Percentiles rank a stretch among this genome's conserved stretches.
phyloP scores from a whole-genome alignment of 208 protist species.

The Balamuthia mandrillaris region DNA sequence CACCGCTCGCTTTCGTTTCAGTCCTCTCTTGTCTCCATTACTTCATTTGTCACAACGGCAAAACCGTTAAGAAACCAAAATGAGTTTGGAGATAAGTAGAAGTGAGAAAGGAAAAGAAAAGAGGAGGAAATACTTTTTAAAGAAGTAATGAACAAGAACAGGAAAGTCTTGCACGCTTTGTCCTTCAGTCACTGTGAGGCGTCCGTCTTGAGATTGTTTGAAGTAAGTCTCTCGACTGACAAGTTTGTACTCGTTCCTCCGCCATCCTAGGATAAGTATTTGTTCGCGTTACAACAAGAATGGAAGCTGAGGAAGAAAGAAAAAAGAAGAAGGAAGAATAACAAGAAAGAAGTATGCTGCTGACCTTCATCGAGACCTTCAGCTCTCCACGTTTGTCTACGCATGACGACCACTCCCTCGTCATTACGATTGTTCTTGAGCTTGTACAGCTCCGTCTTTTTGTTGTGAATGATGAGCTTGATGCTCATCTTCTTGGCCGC shows the following conservation, averaged over 20 bases:
- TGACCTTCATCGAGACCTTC: slow-evolving; percentile 17
- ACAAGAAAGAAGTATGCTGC: no score
- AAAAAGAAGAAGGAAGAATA: not conserved
- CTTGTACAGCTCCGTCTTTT: slow-evolving; percentile 30
- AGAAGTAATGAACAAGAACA: slow-evolving; percentile 38
- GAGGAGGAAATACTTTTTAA: slow-evolving; percentile 5
- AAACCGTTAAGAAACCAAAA: not conserved
- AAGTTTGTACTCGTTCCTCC: slow-evolving; percentile 39
- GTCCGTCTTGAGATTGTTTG: slow-evolving; percentile 36
- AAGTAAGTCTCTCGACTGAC: slow-evolving; percentile 35
- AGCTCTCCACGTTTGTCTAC: slow-evolving; percentile 31
- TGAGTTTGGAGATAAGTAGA: no score
- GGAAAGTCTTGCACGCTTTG: slow-evolving; percentile 35
- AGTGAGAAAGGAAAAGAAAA: not conserved
- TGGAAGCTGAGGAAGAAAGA: not conserved
- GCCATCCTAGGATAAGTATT: not conserved
- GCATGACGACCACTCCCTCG: slow-evolving; percentile 37
- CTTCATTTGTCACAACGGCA: no score
- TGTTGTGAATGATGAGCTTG: slow-evolving; percentile 41
- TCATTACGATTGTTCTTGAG: slow-evolving; percentile 45
- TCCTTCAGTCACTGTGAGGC: slow-evolving; percentile 23
- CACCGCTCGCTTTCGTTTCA: not conserved
- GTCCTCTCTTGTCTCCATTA: no score
- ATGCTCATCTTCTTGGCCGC: slow-evolving; percentile 40
- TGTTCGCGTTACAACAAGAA: no score